Evolutionary conservation across 129 eudicot species (phyloP), one percentile per base, ranked within the genome.

Genomic region (Gnaphalium uliginosum): DNA sequence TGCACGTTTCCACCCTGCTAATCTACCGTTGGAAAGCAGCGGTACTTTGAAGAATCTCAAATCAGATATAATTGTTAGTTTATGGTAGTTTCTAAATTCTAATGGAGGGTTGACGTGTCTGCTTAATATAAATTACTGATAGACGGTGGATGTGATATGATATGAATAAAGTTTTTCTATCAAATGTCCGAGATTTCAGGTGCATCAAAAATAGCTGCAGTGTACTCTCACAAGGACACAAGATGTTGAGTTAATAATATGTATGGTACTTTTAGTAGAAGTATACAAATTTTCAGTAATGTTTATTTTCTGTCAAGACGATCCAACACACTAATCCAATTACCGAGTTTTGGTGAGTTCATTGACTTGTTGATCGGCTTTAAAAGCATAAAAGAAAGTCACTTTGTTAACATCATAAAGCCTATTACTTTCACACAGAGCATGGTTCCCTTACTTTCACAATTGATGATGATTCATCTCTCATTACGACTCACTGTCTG

Each of bases 381-480:
- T 3, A 13, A 3, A 46, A 46, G 53, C 30, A 71, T 71, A 53
- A 21, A 22, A 2, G 19, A 9, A 39, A 41, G 30, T 61, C 56
- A 62, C 29, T 11, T 26, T 11, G 19, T 62, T 9, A 43, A 8
- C 60, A 21, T 62, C 37, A 10, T 25, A 61, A 74, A 6, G 9
- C 59, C 41, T 62, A 25, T 43, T 25, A 59, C 60, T 39, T 74
- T 60, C 78, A 74, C 5, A 25, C 58, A 39, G 58, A 39, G 59
- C 26, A 24, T 73, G 27, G 57, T 9, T 37, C 18, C 21, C 66
- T 24, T 59, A 37, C 33, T 73, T n/a, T n/a, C n/a, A 41, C 69
- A 41, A 61, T 41, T 9, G 25, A 21, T 73, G 77, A 73, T 58
- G 37, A 22, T 58, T 22, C 39, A 73, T 57, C 25, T 37, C 57